A percentile compares a stretch with the other conserved stretches of the same genome.
These are phyloP conservation scores for Lepidium didymum DNA, from an alignment of 345 rosid genomes.

Conservation along the genomic window DNA sequence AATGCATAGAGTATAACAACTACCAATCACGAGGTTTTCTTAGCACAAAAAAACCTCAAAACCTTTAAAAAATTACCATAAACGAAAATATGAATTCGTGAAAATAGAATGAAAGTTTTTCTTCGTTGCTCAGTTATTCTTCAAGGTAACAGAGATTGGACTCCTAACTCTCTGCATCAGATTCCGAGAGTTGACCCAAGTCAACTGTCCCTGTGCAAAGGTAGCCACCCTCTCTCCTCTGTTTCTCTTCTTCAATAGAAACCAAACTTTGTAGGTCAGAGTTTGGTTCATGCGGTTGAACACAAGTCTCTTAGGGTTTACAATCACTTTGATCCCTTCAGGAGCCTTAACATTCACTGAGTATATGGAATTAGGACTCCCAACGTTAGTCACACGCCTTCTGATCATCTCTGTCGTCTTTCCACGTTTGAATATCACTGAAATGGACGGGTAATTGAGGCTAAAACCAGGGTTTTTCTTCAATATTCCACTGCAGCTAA, in stretches of 20 bases:
- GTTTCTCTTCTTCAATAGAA: constrained; percentile 44
- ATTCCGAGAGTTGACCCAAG: constrained; percentile 60
- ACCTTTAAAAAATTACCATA: not conserved
- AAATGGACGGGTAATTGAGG: constrained; percentile 86
- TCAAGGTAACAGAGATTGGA: constrained; percentile 83
- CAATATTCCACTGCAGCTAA: constrained; percentile 43
- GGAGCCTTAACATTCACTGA: constrained; percentile 62
- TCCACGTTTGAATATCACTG: constrained; percentile 57
- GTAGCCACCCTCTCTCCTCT: constrained; percentile 15
- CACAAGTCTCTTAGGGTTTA: constrained; percentile 51
- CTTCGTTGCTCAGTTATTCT: constrained; percentile 14
- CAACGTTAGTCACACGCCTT: constrained; percentile 69
- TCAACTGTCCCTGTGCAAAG: constrained; percentile 62
- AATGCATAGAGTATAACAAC: not conserved
- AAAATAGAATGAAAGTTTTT: not conserved
- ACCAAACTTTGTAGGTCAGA: constrained; percentile 55
- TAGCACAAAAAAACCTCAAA: not conserved
- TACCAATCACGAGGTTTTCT: constrained; percentile 8
- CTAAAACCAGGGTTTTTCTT: constrained; percentile 48
- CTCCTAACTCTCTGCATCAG: constrained; percentile 54
- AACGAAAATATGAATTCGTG: not conserved
- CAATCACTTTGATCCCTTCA: constrained; percentile 43
- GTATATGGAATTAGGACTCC: constrained; percentile 60
- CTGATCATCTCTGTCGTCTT: constrained; percentile 42
- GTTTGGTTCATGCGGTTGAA: constrained; percentile 47